These are phyloP conservation scores for Colletotrichum euphorbiae DNA, from an alignment of 2,329 filamentous ascomycete genomes.

Conservation along the genomic window DNA sequence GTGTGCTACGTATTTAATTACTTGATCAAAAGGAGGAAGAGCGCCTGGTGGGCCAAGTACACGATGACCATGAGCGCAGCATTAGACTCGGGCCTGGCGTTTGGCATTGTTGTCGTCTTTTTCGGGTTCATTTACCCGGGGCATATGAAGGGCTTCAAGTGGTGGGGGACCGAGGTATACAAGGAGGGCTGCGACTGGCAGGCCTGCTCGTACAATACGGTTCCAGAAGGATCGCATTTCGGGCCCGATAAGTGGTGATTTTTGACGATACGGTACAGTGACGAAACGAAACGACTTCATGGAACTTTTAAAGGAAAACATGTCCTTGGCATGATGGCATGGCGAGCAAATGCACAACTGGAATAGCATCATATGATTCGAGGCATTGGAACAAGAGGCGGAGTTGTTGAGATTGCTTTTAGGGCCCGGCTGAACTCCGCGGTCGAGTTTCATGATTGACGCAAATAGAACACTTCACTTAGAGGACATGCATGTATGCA, in stretches of 20 bases:
- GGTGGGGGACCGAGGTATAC: slow-evolving; percentile 92
- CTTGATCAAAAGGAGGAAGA: slow-evolving; percentile 74
- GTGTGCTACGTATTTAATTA: slow-evolving; percentile 90
- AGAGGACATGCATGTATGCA: slow-evolving; percentile 1
- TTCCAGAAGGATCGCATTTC: slow-evolving; percentile 74
- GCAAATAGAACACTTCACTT: not conserved
- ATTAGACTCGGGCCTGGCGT: slow-evolving; percentile 84
- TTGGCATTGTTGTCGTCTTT: slow-evolving; percentile 85
- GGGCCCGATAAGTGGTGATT: slow-evolving; percentile 71
- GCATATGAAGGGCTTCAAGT: slow-evolving; percentile 77
- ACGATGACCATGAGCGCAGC: slow-evolving; percentile 90
- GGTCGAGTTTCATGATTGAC: no score
- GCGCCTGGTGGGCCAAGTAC: slow-evolving; percentile 90
- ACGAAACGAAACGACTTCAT: slow-evolving; percentile 25
- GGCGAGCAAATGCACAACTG: slow-evolving; percentile 19
- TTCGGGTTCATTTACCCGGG: slow-evolving; percentile 89
- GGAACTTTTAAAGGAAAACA: not conserved
- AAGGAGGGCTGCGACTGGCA: slow-evolving; percentile 88
- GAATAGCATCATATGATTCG: not conserved
- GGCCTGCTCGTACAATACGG: slow-evolving; percentile 76
- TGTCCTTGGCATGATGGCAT: not conserved
- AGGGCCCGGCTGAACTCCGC: no score
- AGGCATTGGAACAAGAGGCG: not conserved
- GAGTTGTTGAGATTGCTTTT: not conserved
- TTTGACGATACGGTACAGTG: not conserved